Evolutionary conservation across 306 rosid genomes (phyloP).

Genomic region (Vigna radiata): DNA sequence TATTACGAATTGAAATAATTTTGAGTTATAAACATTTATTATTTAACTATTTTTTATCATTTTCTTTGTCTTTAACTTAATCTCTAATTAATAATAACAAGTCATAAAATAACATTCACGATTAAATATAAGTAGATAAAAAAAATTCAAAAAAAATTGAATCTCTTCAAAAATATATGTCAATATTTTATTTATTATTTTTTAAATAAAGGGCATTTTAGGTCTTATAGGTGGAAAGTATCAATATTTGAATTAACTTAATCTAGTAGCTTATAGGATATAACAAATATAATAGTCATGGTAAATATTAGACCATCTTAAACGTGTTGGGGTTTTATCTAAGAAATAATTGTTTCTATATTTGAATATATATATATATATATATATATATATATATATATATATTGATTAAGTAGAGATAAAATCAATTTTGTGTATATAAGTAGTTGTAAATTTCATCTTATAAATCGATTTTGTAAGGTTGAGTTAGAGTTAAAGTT

Average conservation of each 20-base stretch:
- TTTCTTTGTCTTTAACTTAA: neutral
- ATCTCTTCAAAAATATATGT: neutral
- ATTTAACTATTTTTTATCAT: too few species aligned
- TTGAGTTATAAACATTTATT: neutral
- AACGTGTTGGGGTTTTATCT: too few species aligned
- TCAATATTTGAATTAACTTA: neutral
- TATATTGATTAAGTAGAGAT: too few species aligned
- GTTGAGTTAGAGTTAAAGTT: too few species aligned
- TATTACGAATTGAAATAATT: neutral
- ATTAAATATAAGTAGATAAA: neutral
- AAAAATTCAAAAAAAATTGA: too few species aligned
- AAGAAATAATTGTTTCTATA: too few species aligned
- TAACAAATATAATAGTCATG: neutral
- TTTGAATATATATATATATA: too few species aligned
- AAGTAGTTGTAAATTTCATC: rapidly evolving
- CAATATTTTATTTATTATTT: neutral
- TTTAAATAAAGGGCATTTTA: neutral
- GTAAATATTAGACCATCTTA: too few species aligned
- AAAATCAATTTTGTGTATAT: too few species aligned
- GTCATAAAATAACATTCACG: neutral
- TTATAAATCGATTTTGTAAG: too few species aligned
- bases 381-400: too few species aligned
- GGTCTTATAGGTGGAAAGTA: neutral
- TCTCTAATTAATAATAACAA: neutral
- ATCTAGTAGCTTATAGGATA: neutral